Evolutionary conservation across 441 rosid genomes (phyloP), one percentile per base, ranked within the genome.

Genomic region (Euphorbia schlechtendalii): DNA sequence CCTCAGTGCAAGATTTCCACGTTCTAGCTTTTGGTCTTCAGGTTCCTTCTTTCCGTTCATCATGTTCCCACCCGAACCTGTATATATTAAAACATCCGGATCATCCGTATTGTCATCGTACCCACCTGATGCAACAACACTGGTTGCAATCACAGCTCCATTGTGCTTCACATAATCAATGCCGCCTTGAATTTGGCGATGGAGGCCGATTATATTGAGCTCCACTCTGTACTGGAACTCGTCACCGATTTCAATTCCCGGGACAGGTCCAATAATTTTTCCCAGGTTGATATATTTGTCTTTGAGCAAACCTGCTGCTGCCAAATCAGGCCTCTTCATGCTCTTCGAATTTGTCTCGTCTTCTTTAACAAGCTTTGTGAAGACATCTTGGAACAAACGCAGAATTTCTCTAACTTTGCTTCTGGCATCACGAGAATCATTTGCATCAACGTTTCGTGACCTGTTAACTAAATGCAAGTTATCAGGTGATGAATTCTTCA

Each of bases 191-290:
- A 63, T 74, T 13, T 56, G 90, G 61, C 81, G 90, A 74, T 94
- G 96, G 53, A 90, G 81, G 64, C 97, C 96, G 58, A 94, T 76
- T n/a, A 94, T 73, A 77, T 81, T 82, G 56, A 89, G 88, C 84
- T 90, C 99, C 45, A 87, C 78, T 62, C 92, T 73, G 34, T 84
- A 90, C 22, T 80, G 96, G 77, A 89, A 93, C 76, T 88, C 96
- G 65, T 90, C 99, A 28, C 99, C 97, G 64, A 88, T 81, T 72
- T 88, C 96, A 76, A 88, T 81, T 27, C 99, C 97, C 12, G 97
- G 97, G 49, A 94, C 86, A 65, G 79, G 3, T 61, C 99, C 97
- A 45, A 90, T 59, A 49, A 88, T 79, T 32, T 70, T 66, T n/a
- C 86, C 80, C 0, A 56, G 54, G 71, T 82, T 83, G 21, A 84